A percentile compares a stretch with the other conserved stretches of the same genome.
Conservation (phyloP, 768 basidiomycete genomes). For the Pisolithus sp. region DNA sequence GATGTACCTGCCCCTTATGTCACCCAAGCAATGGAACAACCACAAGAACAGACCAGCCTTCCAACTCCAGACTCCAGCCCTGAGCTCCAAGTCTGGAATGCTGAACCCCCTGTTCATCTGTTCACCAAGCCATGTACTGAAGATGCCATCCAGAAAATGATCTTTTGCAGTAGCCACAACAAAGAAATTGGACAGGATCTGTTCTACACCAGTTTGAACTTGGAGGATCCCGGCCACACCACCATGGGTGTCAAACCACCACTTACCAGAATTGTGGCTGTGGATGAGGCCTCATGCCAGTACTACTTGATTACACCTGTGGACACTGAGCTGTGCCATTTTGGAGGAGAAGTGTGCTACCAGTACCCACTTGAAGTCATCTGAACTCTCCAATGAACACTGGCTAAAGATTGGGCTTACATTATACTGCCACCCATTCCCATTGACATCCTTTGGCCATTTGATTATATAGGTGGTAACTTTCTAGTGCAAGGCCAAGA, state of each 20-base stretch:
- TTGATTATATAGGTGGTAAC: conserved; percentile 11
- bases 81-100: background rate
- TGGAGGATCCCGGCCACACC: background rate
- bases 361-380: conserved; percentile 9
- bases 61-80: background rate
- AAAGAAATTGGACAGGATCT: too few species aligned
- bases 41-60: background rate
- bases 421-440: conserved; percentile 18
- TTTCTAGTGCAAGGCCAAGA: background rate
- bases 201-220: background rate
- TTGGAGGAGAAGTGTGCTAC: background rate
- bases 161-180: conserved; percentile 1
- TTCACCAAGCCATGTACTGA: background rate
- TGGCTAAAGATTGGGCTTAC: conserved; percentile 4
- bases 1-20: too few species aligned
- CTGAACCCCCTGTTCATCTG: background rate
- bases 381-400: conserved; percentile 4
- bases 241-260: background rate
- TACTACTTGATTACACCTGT: conserved; percentile 5
- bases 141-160: background rate
- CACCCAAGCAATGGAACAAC: too few species aligned
- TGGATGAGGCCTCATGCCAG: conserved; percentile 3
- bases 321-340: background rate
- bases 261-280: background rate
- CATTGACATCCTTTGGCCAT: conserved; percentile 10